These are phyloP conservation scores for Amanita thiersii DNA, from an alignment of 768 basidiomycete species.

Conservation along the genomic window DNA sequence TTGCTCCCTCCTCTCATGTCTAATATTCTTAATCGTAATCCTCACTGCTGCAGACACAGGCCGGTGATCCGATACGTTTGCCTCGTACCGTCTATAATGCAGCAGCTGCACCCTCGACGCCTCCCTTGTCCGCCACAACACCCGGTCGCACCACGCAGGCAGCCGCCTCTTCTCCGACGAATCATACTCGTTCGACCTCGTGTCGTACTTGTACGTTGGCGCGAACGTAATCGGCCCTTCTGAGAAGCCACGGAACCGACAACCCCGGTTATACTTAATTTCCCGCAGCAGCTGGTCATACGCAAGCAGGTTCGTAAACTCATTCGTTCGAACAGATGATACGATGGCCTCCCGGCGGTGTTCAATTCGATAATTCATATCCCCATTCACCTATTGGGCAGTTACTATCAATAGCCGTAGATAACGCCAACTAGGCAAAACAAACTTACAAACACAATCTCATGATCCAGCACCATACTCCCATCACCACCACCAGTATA, in stretches of 20 bases:
- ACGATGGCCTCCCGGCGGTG: slow-evolving; percentile 81
- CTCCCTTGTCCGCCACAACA: slow-evolving; percentile 66
- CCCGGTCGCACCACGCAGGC: slow-evolving; percentile 96
- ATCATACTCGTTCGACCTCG: slow-evolving; percentile 71
- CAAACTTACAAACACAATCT: slow-evolving; percentile 75
- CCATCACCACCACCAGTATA: slow-evolving; percentile 92
- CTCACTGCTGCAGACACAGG: slow-evolving; percentile 78
- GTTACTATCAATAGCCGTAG: background rate
- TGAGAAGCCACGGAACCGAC: slow-evolving; percentile 74
- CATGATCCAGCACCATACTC: slow-evolving; percentile 89
- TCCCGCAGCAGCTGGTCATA: slow-evolving; percentile 91
- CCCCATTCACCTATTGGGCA: slow-evolving; percentile 65
- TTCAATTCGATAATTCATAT: slow-evolving; percentile 97
- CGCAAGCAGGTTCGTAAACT: slow-evolving; percentile 50
- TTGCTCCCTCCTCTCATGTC: slow-evolving; percentile 44
- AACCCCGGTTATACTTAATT: slow-evolving; percentile 79
- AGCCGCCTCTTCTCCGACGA: slow-evolving; percentile 80
- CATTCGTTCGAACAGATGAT: slow-evolving; percentile 56
- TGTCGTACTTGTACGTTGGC: slow-evolving; percentile 96
- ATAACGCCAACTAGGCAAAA: background rate
- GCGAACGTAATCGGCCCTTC: slow-evolving; percentile 80
- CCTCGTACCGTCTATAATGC: slow-evolving; percentile 78
- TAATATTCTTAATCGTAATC: slow-evolving; percentile 67
- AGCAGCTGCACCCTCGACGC: slow-evolving; percentile 51
- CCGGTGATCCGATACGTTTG: slow-evolving; percentile 84